Conservation (phyloP, 495 filamentous ascomycete species). For the Tuber calosporum region DNA sequence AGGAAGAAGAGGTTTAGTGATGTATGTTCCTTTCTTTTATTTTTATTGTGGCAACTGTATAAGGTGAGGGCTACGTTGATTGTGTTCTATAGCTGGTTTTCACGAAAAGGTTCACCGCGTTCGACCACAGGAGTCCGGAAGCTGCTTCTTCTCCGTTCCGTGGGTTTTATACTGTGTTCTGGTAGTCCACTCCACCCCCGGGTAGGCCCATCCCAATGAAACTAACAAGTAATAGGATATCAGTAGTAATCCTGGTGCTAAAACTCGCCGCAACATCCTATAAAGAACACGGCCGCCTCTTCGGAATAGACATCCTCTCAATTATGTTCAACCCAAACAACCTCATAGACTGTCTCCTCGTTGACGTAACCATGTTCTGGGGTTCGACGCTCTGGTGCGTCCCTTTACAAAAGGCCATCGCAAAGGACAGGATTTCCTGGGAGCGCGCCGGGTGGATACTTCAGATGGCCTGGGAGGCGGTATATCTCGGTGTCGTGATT, state of each 20-base stretch:
- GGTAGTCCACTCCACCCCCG: slow-evolving; percentile 40
- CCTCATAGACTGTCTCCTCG: slow-evolving; percentile 55
- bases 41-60: slow-evolving; percentile 3
- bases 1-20: slow-evolving; percentile 55
- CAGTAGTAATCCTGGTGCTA: slow-evolving; percentile 55
- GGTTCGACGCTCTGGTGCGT: slow-evolving; percentile 53
- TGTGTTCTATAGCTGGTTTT: slow-evolving; percentile 49
- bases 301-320: slow-evolving; percentile 60
- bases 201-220: slow-evolving; percentile 7
- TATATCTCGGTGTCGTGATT: slow-evolving; percentile 54
- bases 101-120: slow-evolving; percentile 60
- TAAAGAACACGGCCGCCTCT: slow-evolving; percentile 52
- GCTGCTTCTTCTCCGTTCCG: slow-evolving; percentile 57
- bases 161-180: slow-evolving; percentile 72
- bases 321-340: slow-evolving; percentile 59
- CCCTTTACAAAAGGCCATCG: slow-evolving; percentile 52
- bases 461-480: slow-evolving; percentile 62
- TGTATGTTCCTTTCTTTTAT: slow-evolving; percentile 15
- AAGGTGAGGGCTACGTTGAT: slow-evolving; percentile 1
- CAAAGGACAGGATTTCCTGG: slow-evolving; percentile 55
- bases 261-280: slow-evolving; percentile 61
- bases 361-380: slow-evolving; percentile 61
- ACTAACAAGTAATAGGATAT: slow-evolving; percentile 44
- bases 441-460: slow-evolving; percentile 58
- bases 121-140: slow-evolving; percentile 59